These are phyloP conservation scores for Phialophora expanda DNA, from an alignment of 2,329 filamentous ascomycete genomes.

Conservation along the genomic window DNA sequence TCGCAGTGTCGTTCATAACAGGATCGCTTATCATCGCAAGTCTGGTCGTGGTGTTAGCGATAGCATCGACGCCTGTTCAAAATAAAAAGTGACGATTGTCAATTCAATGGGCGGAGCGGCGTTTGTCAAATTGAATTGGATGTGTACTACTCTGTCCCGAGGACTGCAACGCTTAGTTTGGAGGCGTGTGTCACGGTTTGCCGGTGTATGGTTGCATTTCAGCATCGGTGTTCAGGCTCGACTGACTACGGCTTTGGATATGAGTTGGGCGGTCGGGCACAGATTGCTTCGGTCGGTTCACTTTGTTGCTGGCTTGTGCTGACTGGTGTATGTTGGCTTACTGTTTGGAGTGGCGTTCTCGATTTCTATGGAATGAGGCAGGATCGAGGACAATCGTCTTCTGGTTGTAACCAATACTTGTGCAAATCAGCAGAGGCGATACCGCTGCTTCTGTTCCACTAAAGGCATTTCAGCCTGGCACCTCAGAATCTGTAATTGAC, in stretches of 20 bases:
- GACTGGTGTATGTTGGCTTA: not conserved
- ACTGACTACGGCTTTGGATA: not conserved
- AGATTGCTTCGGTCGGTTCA: not conserved
- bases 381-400: not conserved
- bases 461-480: too few species aligned
- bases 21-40: slow-evolving; percentile 63
- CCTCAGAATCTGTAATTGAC: too few species aligned
- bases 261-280: not conserved
- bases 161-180: too few species aligned
- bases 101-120: not conserved
- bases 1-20: slow-evolving; percentile 62
- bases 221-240: not conserved
- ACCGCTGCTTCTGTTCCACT: not conserved
- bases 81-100: not conserved
- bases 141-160: not conserved
- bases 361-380: not conserved
- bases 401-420: not conserved
- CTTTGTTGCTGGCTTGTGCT: not conserved
- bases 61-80: slow-evolving; percentile 50
- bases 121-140: not conserved
- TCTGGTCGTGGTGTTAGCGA: slow-evolving; percentile 63
- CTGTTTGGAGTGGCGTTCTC: not conserved
- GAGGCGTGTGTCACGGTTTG: not conserved
- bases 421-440: not conserved
- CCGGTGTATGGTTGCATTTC: not conserved